Conservation (phyloP, 2,329 filamentous ascomycete species). For the Fusarium verticillioides region DNA sequence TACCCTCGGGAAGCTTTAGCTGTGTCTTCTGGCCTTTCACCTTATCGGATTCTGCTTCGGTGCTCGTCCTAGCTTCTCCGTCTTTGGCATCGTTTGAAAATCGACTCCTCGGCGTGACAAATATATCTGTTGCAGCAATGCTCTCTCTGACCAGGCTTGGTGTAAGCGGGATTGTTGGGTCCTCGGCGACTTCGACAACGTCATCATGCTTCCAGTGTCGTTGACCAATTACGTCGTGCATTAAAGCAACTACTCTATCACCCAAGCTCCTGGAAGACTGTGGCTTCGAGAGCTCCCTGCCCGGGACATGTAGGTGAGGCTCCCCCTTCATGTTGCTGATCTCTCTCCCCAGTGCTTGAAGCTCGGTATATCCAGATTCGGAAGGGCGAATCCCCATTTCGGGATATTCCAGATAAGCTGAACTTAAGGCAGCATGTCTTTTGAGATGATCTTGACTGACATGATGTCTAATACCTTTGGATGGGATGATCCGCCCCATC, state of each 20-base stretch:
- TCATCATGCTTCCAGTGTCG: constrained; percentile 7
- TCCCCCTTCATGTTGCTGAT: constrained; percentile 34
- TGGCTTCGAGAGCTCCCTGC: constrained; percentile 2
- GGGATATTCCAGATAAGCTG: constrained; percentile 36
- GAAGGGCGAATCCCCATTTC: constrained; percentile 40
- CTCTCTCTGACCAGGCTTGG: constrained; percentile 32
- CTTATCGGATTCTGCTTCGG: background rate
- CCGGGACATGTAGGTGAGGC: background rate
- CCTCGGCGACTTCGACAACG: background rate
- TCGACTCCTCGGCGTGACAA: constrained; percentile 38
- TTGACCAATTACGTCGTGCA: constrained; percentile 27
- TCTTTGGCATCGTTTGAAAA: constrained; percentile 12
- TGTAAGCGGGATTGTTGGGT: constrained; percentile 13
- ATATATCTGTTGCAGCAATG: constrained; percentile 30
- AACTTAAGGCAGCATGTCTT: background rate
- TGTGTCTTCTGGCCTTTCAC: background rate
- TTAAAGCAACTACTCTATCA: constrained; percentile 32
- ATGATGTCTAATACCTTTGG: background rate
- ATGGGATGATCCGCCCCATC: constrained; percentile 15
- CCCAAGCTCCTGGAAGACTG: constrained; percentile 30
- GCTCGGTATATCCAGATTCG: constrained; percentile 36
- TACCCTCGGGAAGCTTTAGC: background rate
- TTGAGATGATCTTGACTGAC: background rate
- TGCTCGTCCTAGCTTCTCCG: background rate
- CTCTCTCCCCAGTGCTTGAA: constrained; percentile 34